These are phyloP conservation scores for Sicyos edulis DNA, from an alignment of 306 rosid species.

Conservation along the genomic window DNA sequence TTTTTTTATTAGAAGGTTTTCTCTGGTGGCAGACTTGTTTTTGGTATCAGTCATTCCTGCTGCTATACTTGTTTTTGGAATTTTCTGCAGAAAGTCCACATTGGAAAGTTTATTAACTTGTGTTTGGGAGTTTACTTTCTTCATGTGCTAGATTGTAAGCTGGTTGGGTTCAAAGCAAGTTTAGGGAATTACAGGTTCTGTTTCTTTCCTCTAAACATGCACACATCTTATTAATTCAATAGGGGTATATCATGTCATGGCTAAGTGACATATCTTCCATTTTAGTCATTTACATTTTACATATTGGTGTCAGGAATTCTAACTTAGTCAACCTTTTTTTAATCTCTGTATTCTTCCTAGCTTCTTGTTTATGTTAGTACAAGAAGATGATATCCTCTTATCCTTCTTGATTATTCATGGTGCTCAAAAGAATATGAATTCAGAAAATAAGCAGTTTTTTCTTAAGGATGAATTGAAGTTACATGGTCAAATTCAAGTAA, in stretches of 20 bases:
- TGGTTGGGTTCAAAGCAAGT: constrained; percentile 13
- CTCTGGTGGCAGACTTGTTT: too few relatives aligned
- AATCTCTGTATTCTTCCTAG: constrained; percentile 1
- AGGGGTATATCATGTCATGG: neutral
- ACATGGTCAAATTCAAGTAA: too few relatives aligned
- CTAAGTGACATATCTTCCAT: neutral
- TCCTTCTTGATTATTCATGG: constrained; percentile 8
- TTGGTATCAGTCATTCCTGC: too few relatives aligned
- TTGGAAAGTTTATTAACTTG: too few relatives aligned
- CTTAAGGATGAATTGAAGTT: too few relatives aligned
- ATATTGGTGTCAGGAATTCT: neutral
- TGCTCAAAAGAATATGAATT: neutral
- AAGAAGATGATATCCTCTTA: neutral
- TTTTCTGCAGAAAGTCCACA: too few relatives aligned
- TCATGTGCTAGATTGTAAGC: neutral
- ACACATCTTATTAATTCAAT: neutral
- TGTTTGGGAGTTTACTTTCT: neutral
- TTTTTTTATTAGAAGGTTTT: too few relatives aligned
- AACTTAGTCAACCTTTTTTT: neutral
- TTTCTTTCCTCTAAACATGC: neutral
- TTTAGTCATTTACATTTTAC: neutral
- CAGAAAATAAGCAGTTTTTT: neutral
- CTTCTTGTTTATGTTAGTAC: neutral
- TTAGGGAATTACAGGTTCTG: neutral
- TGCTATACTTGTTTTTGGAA: too few relatives aligned